Evolutionary conservation across 306 rosid genomes (phyloP), one percentile per base, ranked within the genome.

Genomic region (Medicago lupulina): DNA sequence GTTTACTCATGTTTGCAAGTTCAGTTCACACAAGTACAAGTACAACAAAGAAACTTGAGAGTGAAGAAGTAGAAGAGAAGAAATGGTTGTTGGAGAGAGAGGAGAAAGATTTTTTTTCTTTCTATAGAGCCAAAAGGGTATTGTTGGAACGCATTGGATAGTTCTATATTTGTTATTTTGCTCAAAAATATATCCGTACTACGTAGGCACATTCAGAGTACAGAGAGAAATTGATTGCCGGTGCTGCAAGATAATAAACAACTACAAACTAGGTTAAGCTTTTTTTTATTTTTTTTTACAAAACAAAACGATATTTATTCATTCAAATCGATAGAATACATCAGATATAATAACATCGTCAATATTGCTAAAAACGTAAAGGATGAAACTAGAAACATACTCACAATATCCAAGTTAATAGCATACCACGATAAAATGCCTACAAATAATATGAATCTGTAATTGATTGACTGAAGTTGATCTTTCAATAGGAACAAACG

Each of bases 1-100:
- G 98, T 85, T 92, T 95, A 70, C 82, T 90, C 98, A 92, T 95
- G 21, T 49, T 80, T 54, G 68, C 78, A 9, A 54, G 64, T 39
- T 65, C 0, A 44, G 6, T 44, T 11, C 1, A 46, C 51, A 46
- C 6, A 8, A 70, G 51, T 43, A 79, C 64, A 49, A 58, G 53
- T 55, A 55, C 14, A 28, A 71, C 11, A 54, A 47, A 51, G 55
- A 67, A 28, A 71, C 28, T 38, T 34, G 74, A 72, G 71, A 31
- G 68, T 12, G 72, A 53, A 16, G 25, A 67, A 73, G 9, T 4
- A 49, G 1, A 46, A 65, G 67, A 75, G 70, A 72, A 76, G 14
- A 67, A 49, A 47, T 1, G 18, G 58, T 7, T 9, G 18, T 50
- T 58, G 36, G 16, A 16, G 3, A 34, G 70, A 43, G 69, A 64